Evolutionary conservation across 1,139 yeast genomes (phyloP), one percentile per base, ranked within the genome.

Genomic region (Taphrina pruni): DNA sequence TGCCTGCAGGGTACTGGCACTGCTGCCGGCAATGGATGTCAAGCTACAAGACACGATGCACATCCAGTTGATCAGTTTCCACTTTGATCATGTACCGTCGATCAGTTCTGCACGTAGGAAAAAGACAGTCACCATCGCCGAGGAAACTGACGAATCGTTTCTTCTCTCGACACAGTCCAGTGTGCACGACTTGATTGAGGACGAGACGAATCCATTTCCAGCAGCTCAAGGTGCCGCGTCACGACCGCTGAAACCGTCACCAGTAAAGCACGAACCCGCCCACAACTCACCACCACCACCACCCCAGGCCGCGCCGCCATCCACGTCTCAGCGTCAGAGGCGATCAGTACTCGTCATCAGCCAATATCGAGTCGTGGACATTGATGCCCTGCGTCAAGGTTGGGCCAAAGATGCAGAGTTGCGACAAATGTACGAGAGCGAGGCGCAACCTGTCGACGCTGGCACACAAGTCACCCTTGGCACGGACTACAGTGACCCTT

Each of bases 51-150:
- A 8, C 35, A 17, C 48, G 5, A 36, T 26, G 7, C 36, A 56
- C 20, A 4, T 64, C 17, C 21, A 36, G 38, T 60, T 64, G 39
- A 11, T 39, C 3, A 35, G 20, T 11, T 64, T 64, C 50, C 52
- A 54, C 38, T 64, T 55, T 35, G 67, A 64, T 35, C 67, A 64
- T 45, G 61, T 50, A n/a, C 60, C 60, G 7, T 2, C 36, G 3
- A 21, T 62, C 38, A 38, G 2, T 3, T 1, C 60, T 6, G 6
- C 58, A n/a, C 17, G 43, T 6, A 35, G 3, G 21, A 56, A n/a
- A 35, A 56, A 36, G 36, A 20, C 7, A 14, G 60, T 56, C n/a
- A 56, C 50, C 1, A 41, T 56, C 6, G 50, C 21, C 17, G 60
- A 56, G 11, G 60, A 56, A 41, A 32, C 11, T 5, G 60, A 56